Base-by-base conservation (phyloP, 2,329 filamentous ascomycete species). In the Alternaria sp. region DNA sequence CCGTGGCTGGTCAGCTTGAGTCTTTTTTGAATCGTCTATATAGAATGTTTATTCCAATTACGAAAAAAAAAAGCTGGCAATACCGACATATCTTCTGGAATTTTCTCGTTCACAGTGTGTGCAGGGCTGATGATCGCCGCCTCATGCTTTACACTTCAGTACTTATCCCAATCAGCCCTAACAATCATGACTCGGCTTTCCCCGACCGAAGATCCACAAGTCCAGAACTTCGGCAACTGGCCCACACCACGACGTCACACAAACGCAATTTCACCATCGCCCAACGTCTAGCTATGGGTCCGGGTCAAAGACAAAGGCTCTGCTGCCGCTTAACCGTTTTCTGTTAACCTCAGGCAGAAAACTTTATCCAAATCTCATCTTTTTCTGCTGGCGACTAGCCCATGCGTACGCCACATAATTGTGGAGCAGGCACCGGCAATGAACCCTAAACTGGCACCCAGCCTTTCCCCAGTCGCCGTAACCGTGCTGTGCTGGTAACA, bases 1-100 rank as follows among this genome's bases (percentile, higher is more conserved):
- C 80, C 88, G 87, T 72, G 91, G 87, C 0, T 98, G 94, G 94
- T 87, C 89, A 76, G 88, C 68, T 23, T 76, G 29, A 68, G 54
- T 21, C 23, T 23, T 28, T 6, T 4, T 17, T 39, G 14, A 21
- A 9, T 48, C 14, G 31, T 17, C 13, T 31, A 55, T 21, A 44
- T 41, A 36, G 28, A 11, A 40, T 46, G 8, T 34, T 29, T 29
- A 5, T 39, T 23, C 39, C 9, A 17, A 17, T 26, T 1, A 14
- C n/a, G 17, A 31, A 17, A 6, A 21, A 31, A 13, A 33, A n/a
- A 48, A 24, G 37, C 37, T 41, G 41, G 49, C 37, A 33, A 48
- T 17, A 26, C 14, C 21, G 29, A 36, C 8, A 24, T 17, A 6
- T 36, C 21, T 3, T 36, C 44, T 34, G 9, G 4, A 26, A 24